Percentiles rank a stretch among this genome's conserved stretches.
phyloP scores from a whole-genome alignment of 129 eudicot genomes.

The Saposhnikovia divaricata region DNA sequence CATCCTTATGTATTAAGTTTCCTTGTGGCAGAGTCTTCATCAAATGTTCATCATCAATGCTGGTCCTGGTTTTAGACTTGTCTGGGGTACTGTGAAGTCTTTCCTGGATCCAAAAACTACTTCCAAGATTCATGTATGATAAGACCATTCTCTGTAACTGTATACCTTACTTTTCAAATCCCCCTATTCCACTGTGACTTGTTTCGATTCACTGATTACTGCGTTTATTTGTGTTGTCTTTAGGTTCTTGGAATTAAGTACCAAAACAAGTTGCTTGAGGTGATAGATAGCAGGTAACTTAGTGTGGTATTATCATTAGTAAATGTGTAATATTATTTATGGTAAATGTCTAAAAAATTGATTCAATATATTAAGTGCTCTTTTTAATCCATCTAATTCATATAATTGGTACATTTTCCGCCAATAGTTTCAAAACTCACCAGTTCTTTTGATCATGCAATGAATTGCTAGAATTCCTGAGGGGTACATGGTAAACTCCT shows the following conservation, averaged over 20 bases:
- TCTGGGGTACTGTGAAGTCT: slow-evolving; percentile 80
- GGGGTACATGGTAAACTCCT: slow-evolving; percentile 85
- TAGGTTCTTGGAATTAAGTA: slow-evolving; percentile 91
- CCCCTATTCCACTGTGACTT: background rate
- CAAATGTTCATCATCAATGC: slow-evolving; percentile 96
- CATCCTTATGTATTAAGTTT: background rate
- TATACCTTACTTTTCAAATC: background rate
- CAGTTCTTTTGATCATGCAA: slow-evolving; percentile 32
- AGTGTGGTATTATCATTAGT: too few species aligned
- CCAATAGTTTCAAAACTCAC: background rate
- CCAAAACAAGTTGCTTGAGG: slow-evolving; percentile 81
- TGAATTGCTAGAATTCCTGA: slow-evolving; percentile 83
- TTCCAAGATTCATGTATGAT: slow-evolving; percentile 82
- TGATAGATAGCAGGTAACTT: slow-evolving; percentile 80
- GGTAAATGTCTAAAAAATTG: background rate
- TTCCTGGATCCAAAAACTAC: slow-evolving; percentile 89
- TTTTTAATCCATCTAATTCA: background rate
- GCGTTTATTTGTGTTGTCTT: background rate
- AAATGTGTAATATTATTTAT: background rate
- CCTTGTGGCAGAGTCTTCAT: slow-evolving; percentile 59
- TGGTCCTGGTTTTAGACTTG: slow-evolving; percentile 90
- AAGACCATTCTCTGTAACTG: background rate
- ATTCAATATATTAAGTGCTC: background rate
- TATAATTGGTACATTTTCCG: background rate
- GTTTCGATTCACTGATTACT: background rate